Evolutionary conservation across 2,329 filamentous ascomycete species (phyloP).

Genomic region (Aspergillus melleus): DNA sequence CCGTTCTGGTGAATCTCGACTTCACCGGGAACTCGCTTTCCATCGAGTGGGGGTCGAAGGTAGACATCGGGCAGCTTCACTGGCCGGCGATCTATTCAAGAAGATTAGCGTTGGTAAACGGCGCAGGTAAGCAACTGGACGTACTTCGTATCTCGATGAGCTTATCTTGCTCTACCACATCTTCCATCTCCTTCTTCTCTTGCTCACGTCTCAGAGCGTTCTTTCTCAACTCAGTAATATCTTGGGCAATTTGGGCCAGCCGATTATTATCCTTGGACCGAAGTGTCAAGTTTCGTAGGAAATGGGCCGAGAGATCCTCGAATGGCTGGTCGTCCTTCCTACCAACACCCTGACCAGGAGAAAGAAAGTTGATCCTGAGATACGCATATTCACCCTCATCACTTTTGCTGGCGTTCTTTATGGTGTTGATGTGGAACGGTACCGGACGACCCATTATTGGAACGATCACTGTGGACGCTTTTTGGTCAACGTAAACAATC

Average conservation of each 20-base stretch:
- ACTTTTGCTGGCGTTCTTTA: slow-evolving; percentile 98
- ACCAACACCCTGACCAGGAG: slow-evolving; percentile 93
- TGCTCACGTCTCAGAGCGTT: slow-evolving; percentile 89
- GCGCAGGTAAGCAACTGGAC: slow-evolving; percentile 30
- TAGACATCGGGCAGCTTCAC: slow-evolving; percentile 91
- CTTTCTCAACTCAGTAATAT: slow-evolving; percentile 96
- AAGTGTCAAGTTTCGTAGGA: slow-evolving; percentile 93
- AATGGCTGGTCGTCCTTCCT: slow-evolving; percentile 97
- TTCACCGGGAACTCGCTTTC: slow-evolving; percentile 92
- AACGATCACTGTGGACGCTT: slow-evolving; percentile 85
- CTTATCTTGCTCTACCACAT: slow-evolving; percentile 98
- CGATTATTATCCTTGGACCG: slow-evolving; percentile 84
- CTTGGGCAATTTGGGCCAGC: slow-evolving; percentile 85
- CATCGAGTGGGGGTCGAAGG: slow-evolving; percentile 91
- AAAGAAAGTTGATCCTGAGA: slow-evolving; percentile 94
- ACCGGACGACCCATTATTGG: slow-evolving; percentile 97
- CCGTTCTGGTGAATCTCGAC: slow-evolving; percentile 98
- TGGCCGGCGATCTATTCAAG: slow-evolving; percentile 74
- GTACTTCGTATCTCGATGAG: slow-evolving; percentile 88
- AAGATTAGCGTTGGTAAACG: slow-evolving; percentile 42
- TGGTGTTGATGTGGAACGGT: slow-evolving; percentile 95
- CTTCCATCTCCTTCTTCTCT: slow-evolving; percentile 99
- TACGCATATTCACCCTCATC: slow-evolving; percentile 94
- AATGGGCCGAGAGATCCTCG: slow-evolving; percentile 93
- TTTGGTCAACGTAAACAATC: slow-evolving; percentile 84